phyloP scores from a whole-genome alignment of 176 grass and related monocot genomes.

The Triticum monococcum region DNA sequence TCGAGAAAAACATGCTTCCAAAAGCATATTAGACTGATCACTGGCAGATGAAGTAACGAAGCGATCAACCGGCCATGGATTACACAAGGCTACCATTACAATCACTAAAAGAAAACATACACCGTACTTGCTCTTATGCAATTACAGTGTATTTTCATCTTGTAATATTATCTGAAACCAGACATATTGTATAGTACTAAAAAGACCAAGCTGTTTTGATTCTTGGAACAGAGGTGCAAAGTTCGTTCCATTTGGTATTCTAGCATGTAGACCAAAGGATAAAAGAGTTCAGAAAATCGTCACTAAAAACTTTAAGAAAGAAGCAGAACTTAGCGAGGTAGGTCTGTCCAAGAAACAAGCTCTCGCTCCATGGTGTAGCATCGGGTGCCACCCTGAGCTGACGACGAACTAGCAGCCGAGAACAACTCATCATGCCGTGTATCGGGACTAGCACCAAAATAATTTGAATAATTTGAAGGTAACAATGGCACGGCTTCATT shows the following conservation, averaged over 20 bases:
- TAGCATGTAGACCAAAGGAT: too few relatives aligned
- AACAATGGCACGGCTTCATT: background rate
- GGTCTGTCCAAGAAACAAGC: background rate
- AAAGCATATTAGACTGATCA: too few relatives aligned
- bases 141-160: conserved; percentile 85
- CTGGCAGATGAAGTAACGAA: too few relatives aligned
- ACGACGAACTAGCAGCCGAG: background rate
- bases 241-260: too few relatives aligned
- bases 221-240: too few relatives aligned
- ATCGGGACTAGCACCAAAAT: background rate
- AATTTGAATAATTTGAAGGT: background rate
- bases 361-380: background rate
- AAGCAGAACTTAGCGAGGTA: background rate
- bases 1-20: background rate
- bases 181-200: background rate
- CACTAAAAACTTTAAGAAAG: too few relatives aligned
- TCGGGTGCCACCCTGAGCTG: background rate
- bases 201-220: too few relatives aligned
- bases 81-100: too few relatives aligned
- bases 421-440: background rate
- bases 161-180: conserved; percentile 68
- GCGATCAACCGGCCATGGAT: too few relatives aligned
- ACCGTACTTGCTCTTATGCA: conserved; percentile 38
- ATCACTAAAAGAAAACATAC: too few relatives aligned
- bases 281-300: too few relatives aligned